Evolutionary conservation across 2,329 filamentous ascomycete genomes (phyloP).

Genomic region (Penicillium griseofulvum): DNA sequence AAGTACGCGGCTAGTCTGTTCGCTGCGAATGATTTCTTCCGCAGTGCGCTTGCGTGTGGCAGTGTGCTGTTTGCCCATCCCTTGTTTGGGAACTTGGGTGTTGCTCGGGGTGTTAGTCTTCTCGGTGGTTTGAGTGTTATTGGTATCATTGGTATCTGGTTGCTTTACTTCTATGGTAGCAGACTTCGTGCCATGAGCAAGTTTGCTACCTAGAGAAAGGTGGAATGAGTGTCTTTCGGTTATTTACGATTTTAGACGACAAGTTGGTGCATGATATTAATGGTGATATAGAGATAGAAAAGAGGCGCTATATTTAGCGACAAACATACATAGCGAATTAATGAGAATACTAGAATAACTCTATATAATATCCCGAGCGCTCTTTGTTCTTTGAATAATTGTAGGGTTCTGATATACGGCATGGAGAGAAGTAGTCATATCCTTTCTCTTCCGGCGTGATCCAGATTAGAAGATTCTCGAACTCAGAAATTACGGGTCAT

Average conservation of each 20-base stretch:
- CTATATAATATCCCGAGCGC: background rate
- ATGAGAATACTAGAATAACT: background rate
- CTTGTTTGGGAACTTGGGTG: constrained; percentile 35
- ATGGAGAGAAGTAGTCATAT: background rate
- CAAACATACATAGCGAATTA: background rate
- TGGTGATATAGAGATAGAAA: too few relatives aligned
- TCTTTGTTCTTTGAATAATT: background rate
- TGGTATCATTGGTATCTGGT: constrained; percentile 35
- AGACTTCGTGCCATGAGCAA: constrained; percentile 32
- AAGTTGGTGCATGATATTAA: background rate
- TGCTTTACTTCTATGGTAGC: constrained; percentile 33
- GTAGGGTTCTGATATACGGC: background rate
- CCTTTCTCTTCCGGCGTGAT: background rate
- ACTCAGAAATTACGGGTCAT: background rate
- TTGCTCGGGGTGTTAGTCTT: constrained; percentile 33
- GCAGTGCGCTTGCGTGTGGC: constrained; percentile 24
- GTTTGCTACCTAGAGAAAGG: constrained; percentile 26
- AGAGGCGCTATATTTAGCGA: background rate
- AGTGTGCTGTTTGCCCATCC: constrained; percentile 35
- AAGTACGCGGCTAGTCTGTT: constrained; percentile 37
- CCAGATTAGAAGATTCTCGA: background rate
- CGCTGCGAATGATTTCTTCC: constrained; percentile 38
- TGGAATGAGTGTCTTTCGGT: background rate
- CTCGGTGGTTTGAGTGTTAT: constrained; percentile 39
- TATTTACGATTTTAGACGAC: background rate